phyloP scores from a whole-genome alignment of 495 filamentous ascomycete species.

The Aspergillus diversus region DNA sequence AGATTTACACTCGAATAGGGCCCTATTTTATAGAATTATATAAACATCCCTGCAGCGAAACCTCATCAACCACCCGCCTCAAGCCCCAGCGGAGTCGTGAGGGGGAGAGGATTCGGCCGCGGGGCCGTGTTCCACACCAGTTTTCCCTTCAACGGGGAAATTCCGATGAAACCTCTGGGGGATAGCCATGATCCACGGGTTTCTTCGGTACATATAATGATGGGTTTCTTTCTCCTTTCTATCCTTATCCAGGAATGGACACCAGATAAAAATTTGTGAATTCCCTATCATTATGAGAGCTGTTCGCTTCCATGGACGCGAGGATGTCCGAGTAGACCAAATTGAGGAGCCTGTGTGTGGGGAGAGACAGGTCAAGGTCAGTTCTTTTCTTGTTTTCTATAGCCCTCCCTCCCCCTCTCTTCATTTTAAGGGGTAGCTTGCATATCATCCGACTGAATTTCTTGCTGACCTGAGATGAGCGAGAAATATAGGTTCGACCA shows the following conservation, averaged over 20 bases:
- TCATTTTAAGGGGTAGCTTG: neutral
- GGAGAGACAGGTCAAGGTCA: slow-evolving; percentile 45
- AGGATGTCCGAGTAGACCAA: slow-evolving; percentile 46
- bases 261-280: neutral
- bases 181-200: slow-evolving; percentile 8
- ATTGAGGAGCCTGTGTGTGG: slow-evolving; percentile 45
- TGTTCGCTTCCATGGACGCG: slow-evolving; percentile 44
- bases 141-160: slow-evolving; percentile 10
- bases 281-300: slow-evolving; percentile 42
- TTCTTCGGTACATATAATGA: neutral
- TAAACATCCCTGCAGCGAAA: neutral
- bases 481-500: slow-evolving; percentile 32
- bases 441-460: too few relatives aligned
- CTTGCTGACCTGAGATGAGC: too few relatives aligned
- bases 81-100: neutral
- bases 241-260: neutral
- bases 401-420: neutral
- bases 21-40: too few relatives aligned
- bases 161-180: slow-evolving; percentile 15
- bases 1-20: too few relatives aligned
- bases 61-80: neutral
- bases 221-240: neutral
- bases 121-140: neutral
- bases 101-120: neutral
- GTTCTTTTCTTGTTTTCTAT: slow-evolving; percentile 2